phyloP scores from a whole-genome alignment of 306 rosid species.

The Quercus gilva region DNA sequence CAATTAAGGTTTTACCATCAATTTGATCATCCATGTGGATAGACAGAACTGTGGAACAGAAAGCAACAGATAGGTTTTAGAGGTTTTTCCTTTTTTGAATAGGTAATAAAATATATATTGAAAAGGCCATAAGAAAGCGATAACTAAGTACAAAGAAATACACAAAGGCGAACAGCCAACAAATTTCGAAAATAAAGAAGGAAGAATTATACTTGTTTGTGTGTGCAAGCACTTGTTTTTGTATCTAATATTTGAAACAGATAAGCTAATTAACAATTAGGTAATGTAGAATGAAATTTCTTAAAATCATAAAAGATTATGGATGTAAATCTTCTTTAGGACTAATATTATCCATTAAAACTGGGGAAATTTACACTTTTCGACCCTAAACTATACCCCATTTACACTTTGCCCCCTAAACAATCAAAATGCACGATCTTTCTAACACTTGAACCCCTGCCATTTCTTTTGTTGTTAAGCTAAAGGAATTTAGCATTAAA shows the following conservation, averaged over 20 bases:
- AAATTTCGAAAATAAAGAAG: not conserved
- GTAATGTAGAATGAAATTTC: not conserved
- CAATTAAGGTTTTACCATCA: constrained; percentile 80
- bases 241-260: not conserved
- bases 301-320: not conserved
- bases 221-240: not conserved
- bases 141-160: not conserved
- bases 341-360: not conserved
- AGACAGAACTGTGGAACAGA: constrained; percentile 59
- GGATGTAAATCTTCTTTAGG: not conserved
- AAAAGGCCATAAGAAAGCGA: not conserved
- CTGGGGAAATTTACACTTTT: too few relatives aligned
- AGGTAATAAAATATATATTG: not conserved
- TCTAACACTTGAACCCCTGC: too few relatives aligned
- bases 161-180: not conserved
- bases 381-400: too few relatives aligned
- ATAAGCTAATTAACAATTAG: not conserved
- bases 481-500: too few relatives aligned
- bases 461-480: too few relatives aligned
- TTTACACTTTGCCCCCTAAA: too few relatives aligned
- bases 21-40: constrained; percentile 97
- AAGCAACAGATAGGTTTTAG: not conserved
- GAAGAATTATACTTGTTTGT: not conserved
- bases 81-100: not conserved
- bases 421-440: too few relatives aligned